These are phyloP conservation scores for Lindgomyces ingoldianus DNA, from an alignment of 495 filamentous ascomycete genomes.

Conservation along the genomic window DNA sequence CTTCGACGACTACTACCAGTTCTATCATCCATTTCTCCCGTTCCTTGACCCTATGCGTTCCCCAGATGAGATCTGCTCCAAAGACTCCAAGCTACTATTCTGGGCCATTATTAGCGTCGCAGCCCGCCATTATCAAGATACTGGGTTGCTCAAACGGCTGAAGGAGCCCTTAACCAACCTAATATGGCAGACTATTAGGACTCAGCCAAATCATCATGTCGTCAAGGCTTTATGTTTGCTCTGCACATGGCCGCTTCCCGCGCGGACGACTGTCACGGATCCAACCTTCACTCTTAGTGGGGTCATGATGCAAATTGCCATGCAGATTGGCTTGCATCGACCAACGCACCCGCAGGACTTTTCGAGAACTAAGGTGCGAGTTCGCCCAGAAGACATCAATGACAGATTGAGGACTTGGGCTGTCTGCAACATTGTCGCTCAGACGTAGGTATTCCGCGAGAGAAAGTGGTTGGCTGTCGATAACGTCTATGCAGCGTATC, in stretches of 20 bases:
- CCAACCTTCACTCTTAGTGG: slow-evolving; percentile 89
- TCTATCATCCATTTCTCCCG: slow-evolving; percentile 82
- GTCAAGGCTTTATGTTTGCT: slow-evolving; percentile 87
- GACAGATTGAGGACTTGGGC: slow-evolving; percentile 91
- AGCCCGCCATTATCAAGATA: slow-evolving; percentile 71
- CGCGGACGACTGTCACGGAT: slow-evolving; percentile 80
- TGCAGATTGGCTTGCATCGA: slow-evolving; percentile 85
- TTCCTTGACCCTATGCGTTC: slow-evolving; percentile 70
- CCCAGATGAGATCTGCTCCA: slow-evolving; percentile 72
- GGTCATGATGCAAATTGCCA: slow-evolving; percentile 90
- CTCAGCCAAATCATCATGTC: slow-evolving; percentile 84
- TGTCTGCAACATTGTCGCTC: slow-evolving; percentile 88
- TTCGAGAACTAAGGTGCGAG: slow-evolving; percentile 74
- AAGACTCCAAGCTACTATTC: slow-evolving; percentile 73
- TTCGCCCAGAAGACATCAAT: slow-evolving; percentile 80
- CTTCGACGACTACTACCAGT: slow-evolving; percentile 76
- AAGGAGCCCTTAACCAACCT: slow-evolving; percentile 71
- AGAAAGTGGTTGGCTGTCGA: slow-evolving; percentile 4
- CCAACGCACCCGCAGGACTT: slow-evolving; percentile 91
- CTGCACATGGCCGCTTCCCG: slow-evolving; percentile 89
- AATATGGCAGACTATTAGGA: slow-evolving; percentile 79
- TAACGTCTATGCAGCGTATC: slow-evolving; percentile 61
- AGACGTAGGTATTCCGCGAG: slow-evolving; percentile 53
- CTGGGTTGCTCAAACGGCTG: slow-evolving; percentile 66
- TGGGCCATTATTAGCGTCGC: slow-evolving; percentile 86